phyloP scores from a whole-genome alignment of 108 stramenopile species.

The Nannochloropsis oceanica region DNA sequence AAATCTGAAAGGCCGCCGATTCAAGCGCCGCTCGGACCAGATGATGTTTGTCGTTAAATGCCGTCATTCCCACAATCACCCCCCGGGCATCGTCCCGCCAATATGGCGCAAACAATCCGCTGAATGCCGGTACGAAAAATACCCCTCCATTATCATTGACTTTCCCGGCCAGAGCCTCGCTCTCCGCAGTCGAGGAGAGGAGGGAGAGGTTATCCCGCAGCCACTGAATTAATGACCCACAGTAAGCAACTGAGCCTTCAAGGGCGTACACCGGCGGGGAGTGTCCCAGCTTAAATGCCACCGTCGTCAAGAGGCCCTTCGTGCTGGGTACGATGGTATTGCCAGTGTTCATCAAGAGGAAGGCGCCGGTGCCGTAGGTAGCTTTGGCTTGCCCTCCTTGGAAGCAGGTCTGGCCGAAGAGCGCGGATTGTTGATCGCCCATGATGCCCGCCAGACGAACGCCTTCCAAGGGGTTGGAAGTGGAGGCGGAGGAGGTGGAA shows the following conservation, averaged over 20 bases:
- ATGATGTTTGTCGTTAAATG: slow-evolving; percentile 67
- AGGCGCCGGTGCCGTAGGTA: slow-evolving; percentile 95
- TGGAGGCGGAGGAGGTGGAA: not conserved
- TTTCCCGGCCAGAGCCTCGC: slow-evolving; percentile 55
- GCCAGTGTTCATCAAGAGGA: slow-evolving; percentile 96
- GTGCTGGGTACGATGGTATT: slow-evolving; percentile 40
- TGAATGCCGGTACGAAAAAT: slow-evolving; percentile 92
- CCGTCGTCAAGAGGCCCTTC: slow-evolving; percentile 86
- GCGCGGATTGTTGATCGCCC: slow-evolving; percentile 89
- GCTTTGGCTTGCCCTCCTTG: slow-evolving; percentile 50
- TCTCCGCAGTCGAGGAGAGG: slow-evolving; percentile 59
- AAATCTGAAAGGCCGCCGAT: slow-evolving; percentile 71
- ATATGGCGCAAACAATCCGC: slow-evolving; percentile 85
- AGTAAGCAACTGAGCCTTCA: slow-evolving; percentile 82
- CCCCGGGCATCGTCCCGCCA: slow-evolving; percentile 86
- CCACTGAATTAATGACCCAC: slow-evolving; percentile 91
- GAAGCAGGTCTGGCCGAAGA: slow-evolving; percentile 56
- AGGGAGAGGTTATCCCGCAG: slow-evolving; percentile 77
- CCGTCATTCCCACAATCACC: slow-evolving; percentile 81
- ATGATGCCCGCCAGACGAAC: slow-evolving; percentile 65
- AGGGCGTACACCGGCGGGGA: slow-evolving; percentile 65
- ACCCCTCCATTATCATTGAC: slow-evolving; percentile 64
- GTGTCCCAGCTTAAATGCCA: slow-evolving; percentile 69
- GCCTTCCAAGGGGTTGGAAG: slow-evolving; percentile 32
- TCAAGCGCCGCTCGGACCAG: slow-evolving; percentile 84